Percentiles rank a stretch among this genome's conserved stretches.
Evolutionary conservation across 2,329 filamentous ascomycete genomes (phyloP).

Genomic region (Claviceps sp.): DNA sequence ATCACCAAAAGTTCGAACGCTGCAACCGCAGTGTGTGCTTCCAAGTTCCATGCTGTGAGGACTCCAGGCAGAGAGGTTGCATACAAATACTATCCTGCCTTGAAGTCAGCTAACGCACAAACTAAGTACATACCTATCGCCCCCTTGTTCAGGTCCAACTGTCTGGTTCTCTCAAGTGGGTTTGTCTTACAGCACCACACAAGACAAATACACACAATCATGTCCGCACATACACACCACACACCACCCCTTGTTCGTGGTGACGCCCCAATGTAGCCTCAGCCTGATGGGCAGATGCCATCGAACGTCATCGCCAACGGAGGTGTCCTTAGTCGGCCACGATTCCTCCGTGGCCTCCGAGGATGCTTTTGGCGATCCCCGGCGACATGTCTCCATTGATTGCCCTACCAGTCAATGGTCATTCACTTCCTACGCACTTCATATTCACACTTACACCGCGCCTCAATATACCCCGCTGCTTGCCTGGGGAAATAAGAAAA

Average conservation of each 20-base stretch:
- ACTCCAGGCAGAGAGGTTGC: not conserved
- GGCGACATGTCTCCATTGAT: not conserved
- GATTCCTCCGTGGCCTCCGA: not conserved
- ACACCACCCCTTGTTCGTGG: conserved; percentile 1
- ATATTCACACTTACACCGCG: not conserved
- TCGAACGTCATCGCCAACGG: not conserved
- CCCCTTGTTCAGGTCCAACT: not conserved
- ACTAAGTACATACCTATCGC: not conserved
- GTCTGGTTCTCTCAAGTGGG: not conserved
- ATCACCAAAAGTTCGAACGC: not conserved
- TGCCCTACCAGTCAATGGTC: not conserved
- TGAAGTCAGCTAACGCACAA: not conserved
- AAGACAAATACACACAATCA: not conserved
- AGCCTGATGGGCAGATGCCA: not conserved
- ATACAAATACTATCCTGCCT: not conserved
- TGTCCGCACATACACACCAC: not conserved
- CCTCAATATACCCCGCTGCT: not conserved
- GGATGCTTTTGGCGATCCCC: not conserved
- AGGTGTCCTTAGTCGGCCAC: not conserved
- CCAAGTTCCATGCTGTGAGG: not conserved
- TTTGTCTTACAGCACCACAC: not conserved
- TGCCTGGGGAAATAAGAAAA: not conserved
- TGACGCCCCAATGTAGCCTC: not conserved
- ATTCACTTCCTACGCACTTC: not conserved
- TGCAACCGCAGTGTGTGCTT: not conserved